Percentiles rank a stretch among this genome's conserved stretches.
Evolutionary conservation across 768 basidiomycete genomes (phyloP).

Genomic region (Panus rudis): DNA sequence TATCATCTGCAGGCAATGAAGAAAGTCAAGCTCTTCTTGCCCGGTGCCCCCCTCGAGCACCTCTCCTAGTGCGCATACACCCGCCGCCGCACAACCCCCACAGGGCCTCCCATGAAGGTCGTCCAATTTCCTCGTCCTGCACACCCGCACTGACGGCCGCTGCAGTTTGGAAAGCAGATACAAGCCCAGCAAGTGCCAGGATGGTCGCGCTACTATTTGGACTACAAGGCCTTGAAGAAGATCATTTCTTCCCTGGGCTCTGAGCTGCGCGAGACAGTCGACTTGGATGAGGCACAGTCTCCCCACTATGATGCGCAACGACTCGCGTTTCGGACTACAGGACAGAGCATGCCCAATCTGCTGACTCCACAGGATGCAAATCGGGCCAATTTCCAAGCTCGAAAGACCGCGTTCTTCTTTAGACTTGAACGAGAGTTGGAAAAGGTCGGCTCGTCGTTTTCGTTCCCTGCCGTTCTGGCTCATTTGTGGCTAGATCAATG

Average conservation of each 20-base stretch:
- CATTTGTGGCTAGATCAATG: conserved; percentile 68
- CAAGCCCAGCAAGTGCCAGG: conserved; percentile 94
- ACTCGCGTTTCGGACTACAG: no score
- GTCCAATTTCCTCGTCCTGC: conserved; percentile 3
- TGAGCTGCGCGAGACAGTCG: conserved; percentile 69
- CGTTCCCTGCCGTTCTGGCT: background rate
- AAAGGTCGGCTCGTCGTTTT: conserved; percentile 52
- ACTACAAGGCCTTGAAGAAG: conserved; percentile 98
- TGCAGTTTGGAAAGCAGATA: conserved; percentile 95
- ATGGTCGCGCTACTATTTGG: conserved; percentile 93
- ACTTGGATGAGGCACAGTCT: background rate
- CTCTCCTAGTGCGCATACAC: no score
- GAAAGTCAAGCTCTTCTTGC: no score
- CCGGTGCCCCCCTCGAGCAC: no score
- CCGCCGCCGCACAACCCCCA: no score
- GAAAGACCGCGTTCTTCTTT: conserved; percentile 98
- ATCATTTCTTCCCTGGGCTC: conserved; percentile 93
- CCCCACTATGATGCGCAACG: background rate
- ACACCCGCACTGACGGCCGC: conserved; percentile 2
- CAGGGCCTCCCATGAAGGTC: no score
- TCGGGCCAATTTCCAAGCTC: conserved; percentile 82
- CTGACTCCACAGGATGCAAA: conserved; percentile 59
- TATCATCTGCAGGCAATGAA: no score
- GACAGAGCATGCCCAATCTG: background rate
- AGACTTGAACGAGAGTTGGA: conserved; percentile 96